phyloP scores from a whole-genome alignment of 768 basidiomycete species.

The Tylopilus felleus region DNA sequence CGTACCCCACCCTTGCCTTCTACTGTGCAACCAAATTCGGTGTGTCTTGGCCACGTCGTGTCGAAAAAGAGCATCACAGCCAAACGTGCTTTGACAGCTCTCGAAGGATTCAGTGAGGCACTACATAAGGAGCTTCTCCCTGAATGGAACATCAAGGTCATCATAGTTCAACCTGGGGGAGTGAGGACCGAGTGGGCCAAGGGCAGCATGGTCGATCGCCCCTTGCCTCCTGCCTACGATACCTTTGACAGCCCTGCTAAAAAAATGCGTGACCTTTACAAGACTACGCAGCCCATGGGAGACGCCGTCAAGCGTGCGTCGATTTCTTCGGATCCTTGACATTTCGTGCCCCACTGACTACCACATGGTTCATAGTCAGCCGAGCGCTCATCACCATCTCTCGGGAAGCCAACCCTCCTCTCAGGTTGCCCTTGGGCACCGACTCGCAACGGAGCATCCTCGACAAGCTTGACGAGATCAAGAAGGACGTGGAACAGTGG shows the following conservation, averaged over 20 bases:
- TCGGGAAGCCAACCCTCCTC: conserved; percentile 16
- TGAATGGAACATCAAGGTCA: conserved; percentile 29
- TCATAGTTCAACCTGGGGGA: conserved; percentile 20
- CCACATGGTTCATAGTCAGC: conserved; percentile 8
- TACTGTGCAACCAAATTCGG: conserved; percentile 26
- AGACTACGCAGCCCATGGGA: neutral
- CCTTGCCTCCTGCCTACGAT: conserved; percentile 16
- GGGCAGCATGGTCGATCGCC: conserved; percentile 13
- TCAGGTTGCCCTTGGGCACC: conserved; percentile 16
- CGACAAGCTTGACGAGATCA: conserved; percentile 17
- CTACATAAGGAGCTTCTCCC: conserved; percentile 22
- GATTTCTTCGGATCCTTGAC: neutral
- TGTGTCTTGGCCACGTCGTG: neutral
- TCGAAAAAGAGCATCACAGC: neutral
- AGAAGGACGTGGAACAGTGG: conserved; percentile 10
- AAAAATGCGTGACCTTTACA: conserved; percentile 11
- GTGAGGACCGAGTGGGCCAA: conserved; percentile 22
- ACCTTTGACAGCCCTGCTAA: conserved; percentile 14
- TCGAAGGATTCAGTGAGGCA: conserved; percentile 27
- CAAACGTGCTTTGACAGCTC: conserved; percentile 7
- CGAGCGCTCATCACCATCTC: conserved; percentile 17
- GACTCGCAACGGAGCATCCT: conserved; percentile 18
- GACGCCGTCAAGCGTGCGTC: conserved; percentile 16
- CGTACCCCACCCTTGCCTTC: conserved; percentile 14
- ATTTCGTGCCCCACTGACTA: neutral